Conservation (phyloP, 495 filamentous ascomycete genomes). For the Aspergillus olivimuriae region DNA sequence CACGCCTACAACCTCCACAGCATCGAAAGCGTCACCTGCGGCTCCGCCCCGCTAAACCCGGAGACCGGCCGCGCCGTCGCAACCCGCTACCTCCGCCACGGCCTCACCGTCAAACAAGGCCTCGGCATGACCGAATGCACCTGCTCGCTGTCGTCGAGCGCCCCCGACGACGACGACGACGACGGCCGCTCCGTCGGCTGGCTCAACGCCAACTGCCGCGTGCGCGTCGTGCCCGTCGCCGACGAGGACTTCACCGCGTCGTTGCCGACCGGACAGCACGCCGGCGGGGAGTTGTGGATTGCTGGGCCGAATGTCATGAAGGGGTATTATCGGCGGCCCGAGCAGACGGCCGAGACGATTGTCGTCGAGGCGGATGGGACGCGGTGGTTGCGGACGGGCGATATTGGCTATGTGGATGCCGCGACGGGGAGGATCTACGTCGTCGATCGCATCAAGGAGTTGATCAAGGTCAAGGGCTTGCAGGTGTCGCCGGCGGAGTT, state of each 20-base stretch:
- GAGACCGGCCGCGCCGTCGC: constrained; percentile 4
- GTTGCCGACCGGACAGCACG: neutral
- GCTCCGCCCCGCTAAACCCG: constrained; percentile 6
- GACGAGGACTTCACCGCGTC: constrained; percentile 1
- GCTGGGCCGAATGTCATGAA: constrained; percentile 9
- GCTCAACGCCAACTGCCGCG: constrained; percentile 5
- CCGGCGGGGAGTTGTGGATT: constrained; percentile 7
- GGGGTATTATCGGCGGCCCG: constrained; percentile 3
- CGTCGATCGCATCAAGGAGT: constrained; percentile 2
- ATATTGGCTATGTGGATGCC: constrained; percentile 8
- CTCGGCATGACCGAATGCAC: constrained; percentile 6
- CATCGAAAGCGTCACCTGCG: constrained; percentile 3
- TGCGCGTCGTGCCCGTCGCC: constrained; percentile 2
- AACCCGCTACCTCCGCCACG: constrained; percentile 5
- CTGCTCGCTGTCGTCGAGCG: constrained; percentile 3
- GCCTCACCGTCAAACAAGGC: constrained; percentile 4
- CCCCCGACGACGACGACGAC: constrained; percentile 6
- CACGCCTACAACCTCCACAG: constrained; percentile 2
- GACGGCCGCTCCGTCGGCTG: constrained; percentile 5
- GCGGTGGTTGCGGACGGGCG: constrained; percentile 5
- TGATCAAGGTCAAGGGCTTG: constrained; percentile 1
- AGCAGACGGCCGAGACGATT: constrained; percentile 2
- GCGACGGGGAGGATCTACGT: neutral
- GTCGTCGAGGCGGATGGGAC: constrained; percentile 1
- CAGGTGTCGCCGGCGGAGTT: constrained; percentile 1